Percentiles rank a stretch among this genome's conserved stretches.
phyloP scores from a whole-genome alignment of 2,329 filamentous ascomycete species.

The Aspergillus ruber region DNA sequence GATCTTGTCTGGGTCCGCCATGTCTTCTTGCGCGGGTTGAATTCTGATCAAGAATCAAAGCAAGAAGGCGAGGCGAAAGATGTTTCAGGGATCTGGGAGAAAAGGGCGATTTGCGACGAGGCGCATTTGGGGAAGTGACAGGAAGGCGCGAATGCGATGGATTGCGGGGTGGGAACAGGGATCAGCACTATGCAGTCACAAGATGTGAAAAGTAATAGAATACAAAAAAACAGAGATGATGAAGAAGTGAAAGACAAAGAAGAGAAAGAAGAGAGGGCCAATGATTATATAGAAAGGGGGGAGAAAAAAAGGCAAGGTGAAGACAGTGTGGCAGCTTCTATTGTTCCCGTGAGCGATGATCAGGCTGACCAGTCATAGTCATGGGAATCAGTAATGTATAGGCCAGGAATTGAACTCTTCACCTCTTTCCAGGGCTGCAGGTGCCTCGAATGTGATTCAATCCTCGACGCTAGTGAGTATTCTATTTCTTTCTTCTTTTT shows the following conservation, averaged over 20 bases:
- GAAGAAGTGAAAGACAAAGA: background rate
- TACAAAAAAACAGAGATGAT: background rate
- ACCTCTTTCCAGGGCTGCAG: too few relatives aligned
- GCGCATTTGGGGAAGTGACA: background rate
- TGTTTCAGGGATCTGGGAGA: background rate
- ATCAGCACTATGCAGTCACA: background rate
- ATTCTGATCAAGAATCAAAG: background rate
- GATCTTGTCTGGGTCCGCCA: slow-evolving; percentile 10
- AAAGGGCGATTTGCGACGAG: background rate
- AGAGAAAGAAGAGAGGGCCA: background rate
- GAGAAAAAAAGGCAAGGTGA: background rate
- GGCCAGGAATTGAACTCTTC: too few relatives aligned
- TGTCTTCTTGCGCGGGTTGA: background rate
- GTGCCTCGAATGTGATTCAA: too few relatives aligned
- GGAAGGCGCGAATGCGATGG: background rate
- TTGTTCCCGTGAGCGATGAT: background rate
- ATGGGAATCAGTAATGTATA: too few relatives aligned
- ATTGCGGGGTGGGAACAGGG: background rate
- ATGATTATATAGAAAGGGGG: background rate
- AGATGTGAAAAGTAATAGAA: background rate
- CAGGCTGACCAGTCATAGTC: background rate
- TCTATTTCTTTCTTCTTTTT: too few relatives aligned
- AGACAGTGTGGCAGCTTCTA: background rate
- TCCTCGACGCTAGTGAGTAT: too few relatives aligned
- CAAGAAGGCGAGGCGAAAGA: background rate